phyloP scores from a whole-genome alignment of 371 early-diverging fungal species.

The Nosema muscidifuracis region DNA sequence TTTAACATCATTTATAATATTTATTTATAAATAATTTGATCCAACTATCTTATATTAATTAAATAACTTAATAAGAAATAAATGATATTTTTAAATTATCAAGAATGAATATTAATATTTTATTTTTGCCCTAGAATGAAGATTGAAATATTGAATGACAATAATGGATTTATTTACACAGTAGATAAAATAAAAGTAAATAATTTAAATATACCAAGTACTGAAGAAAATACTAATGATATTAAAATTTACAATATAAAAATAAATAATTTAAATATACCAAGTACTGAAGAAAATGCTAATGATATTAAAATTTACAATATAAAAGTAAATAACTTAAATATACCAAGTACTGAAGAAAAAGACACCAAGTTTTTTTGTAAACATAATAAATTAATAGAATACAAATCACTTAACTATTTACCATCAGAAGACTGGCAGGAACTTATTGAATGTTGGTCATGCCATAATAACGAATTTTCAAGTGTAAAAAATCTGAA shows the following conservation, averaged over 20 bases:
- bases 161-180: neutral
- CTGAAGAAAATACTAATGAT: no score
- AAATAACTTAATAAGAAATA: neutral
- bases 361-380: no score
- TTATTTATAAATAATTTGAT: neutral
- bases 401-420: slow-evolving; percentile 25
- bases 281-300: no score
- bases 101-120: no score
- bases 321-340: no score
- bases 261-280: neutral
- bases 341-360: no score
- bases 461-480: slow-evolving; percentile 63
- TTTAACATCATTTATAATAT: neutral
- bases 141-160: neutral
- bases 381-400: slow-evolving; percentile 35
- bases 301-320: no score
- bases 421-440: slow-evolving; percentile 62
- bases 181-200: neutral
- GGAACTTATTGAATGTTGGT: slow-evolving; percentile 62
- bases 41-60: neutral
- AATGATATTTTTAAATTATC: neutral
- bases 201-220: no score
- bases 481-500: slow-evolving; percentile 42
- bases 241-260: neutral
- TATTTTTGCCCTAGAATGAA: slow-evolving; percentile 2